Percentiles rank a stretch among this genome's conserved stretches.
These are phyloP conservation scores for Dactylellina leptospora DNA, from an alignment of 2,329 filamentous ascomycete species.

Conservation along the genomic window DNA sequence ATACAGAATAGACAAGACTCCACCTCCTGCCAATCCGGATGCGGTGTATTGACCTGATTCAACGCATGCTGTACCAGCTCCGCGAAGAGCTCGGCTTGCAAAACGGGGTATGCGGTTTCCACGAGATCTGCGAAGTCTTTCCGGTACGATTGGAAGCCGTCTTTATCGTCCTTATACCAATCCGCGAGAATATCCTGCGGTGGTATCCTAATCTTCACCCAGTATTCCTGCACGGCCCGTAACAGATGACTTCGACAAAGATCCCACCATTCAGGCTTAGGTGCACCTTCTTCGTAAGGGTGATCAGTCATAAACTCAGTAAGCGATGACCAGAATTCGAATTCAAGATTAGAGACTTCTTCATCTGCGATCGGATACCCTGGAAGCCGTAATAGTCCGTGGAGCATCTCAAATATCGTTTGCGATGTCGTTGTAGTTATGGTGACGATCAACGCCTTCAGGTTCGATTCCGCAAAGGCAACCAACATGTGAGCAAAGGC, in stretches of 20 bases:
- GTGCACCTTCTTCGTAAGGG: constrained; percentile 65
- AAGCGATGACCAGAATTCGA: constrained; percentile 84
- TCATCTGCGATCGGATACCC: constrained; percentile 77
- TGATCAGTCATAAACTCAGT: constrained; percentile 73
- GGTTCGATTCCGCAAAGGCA: constrained; percentile 73
- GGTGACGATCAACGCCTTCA: constrained; percentile 68
- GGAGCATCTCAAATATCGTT: constrained; percentile 68
- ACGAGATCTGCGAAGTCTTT: constrained; percentile 82
- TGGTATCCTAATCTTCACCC: constrained; percentile 75
- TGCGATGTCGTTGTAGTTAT: constrained; percentile 65
- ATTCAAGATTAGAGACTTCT: constrained; percentile 74
- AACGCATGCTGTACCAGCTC: constrained; percentile 63
- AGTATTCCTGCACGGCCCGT: constrained; percentile 72
- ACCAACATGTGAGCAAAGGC: constrained; percentile 74
- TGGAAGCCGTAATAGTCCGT: constrained; percentile 71
- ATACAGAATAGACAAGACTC: constrained; percentile 65
- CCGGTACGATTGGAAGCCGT: constrained; percentile 75
- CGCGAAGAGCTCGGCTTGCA: constrained; percentile 63
- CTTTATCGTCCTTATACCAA: constrained; percentile 76
- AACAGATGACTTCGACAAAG: constrained; percentile 69
- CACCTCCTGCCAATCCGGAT: constrained; percentile 63
- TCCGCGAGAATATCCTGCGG: constrained; percentile 66
- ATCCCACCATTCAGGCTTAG: constrained; percentile 67
- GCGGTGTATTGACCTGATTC: constrained; percentile 56
- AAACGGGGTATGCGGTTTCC: constrained; percentile 72